phyloP scores from a whole-genome alignment of 805 yeast genomes.

The Candida xiaguanensis region DNA sequence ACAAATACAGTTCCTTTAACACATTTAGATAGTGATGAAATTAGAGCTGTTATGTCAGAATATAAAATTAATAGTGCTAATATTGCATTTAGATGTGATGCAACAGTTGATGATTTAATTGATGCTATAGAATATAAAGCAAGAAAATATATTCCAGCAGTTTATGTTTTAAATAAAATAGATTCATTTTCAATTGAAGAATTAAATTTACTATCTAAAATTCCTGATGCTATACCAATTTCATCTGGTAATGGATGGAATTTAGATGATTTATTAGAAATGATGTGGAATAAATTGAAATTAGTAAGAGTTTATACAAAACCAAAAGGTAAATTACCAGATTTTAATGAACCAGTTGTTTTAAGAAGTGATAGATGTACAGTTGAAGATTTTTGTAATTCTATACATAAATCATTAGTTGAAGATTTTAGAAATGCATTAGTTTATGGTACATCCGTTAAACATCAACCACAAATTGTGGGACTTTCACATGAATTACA shows the following conservation, averaged over 20 bases:
- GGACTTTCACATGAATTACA: slow-evolving; percentile 79
- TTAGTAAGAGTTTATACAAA: slow-evolving; percentile 95
- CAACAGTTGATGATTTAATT: slow-evolving; percentile 93
- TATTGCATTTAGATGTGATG: slow-evolving; percentile 94
- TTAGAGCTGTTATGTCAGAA: slow-evolving; percentile 93
- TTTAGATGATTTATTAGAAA: slow-evolving; percentile 86
- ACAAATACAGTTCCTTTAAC: slow-evolving; percentile 93
- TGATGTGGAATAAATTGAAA: slow-evolving; percentile 92
- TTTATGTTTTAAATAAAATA: slow-evolving; percentile 91
- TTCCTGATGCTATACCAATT: slow-evolving; percentile 96
- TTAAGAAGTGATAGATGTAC: slow-evolving; percentile 76
- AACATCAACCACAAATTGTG: slow-evolving; percentile 96
- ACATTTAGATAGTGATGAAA: slow-evolving; percentile 87
- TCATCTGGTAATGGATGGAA: slow-evolving; percentile 97
- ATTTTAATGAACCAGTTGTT: slow-evolving; percentile 92
- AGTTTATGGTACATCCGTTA: slow-evolving; percentile 90
- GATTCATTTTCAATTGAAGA: slow-evolving; percentile 94
- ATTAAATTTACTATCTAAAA: slow-evolving; percentile 81
- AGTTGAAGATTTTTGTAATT: slow-evolving; percentile 94
- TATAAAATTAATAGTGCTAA: slow-evolving; percentile 95
- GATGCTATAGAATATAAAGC: slow-evolving; percentile 89
- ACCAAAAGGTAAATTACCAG: slow-evolving; percentile 93
- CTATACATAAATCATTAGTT: slow-evolving; percentile 90
- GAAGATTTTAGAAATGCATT: slow-evolving; percentile 91
- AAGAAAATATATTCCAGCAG: slow-evolving; percentile 92